These are phyloP conservation scores for Lactarius sp. DNA, from an alignment of 768 basidiomycete species.

Conservation along the genomic window DNA sequence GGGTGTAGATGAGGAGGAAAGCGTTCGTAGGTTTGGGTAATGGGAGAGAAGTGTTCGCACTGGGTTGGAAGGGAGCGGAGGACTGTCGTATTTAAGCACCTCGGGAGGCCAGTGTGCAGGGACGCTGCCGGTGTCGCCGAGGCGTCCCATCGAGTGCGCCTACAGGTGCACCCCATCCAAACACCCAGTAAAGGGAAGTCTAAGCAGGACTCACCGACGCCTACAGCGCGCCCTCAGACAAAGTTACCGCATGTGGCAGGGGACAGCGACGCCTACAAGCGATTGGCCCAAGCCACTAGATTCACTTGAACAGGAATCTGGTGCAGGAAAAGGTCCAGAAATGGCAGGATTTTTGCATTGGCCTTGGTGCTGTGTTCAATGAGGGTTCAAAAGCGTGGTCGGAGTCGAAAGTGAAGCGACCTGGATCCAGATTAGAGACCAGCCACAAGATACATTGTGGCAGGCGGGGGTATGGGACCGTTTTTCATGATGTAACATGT, in stretches of 20 bases:
- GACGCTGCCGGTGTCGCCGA: background rate
- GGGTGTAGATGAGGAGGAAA: background rate
- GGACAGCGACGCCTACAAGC: background rate
- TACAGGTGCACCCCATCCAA: constrained; percentile 8
- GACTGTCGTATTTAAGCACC: constrained; percentile 13
- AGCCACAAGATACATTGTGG: background rate
- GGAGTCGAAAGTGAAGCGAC: background rate
- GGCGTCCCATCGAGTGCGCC: constrained; percentile 2
- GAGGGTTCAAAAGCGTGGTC: constrained; percentile 3
- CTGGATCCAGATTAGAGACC: background rate
- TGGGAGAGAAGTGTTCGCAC: background rate
- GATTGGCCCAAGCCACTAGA: constrained; percentile 9
- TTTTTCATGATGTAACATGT: background rate
- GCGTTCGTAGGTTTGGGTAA: background rate
- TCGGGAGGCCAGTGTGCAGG: background rate
- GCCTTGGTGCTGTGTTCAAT: background rate
- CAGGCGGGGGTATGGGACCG: background rate
- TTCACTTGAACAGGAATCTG: background rate
- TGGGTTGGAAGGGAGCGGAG: background rate
- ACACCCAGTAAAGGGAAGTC: constrained; percentile 11
- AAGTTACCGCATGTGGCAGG: background rate
- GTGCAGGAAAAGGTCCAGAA: background rate
- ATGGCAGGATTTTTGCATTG: background rate
- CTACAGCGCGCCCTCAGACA: constrained; percentile 6
- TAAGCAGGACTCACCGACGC: constrained; percentile 2